A percentile compares a stretch with the other conserved stretches of the same genome.
Evolutionary conservation across 345 rosid species (phyloP).

Genomic region (Eucalyptus urophylla): DNA sequence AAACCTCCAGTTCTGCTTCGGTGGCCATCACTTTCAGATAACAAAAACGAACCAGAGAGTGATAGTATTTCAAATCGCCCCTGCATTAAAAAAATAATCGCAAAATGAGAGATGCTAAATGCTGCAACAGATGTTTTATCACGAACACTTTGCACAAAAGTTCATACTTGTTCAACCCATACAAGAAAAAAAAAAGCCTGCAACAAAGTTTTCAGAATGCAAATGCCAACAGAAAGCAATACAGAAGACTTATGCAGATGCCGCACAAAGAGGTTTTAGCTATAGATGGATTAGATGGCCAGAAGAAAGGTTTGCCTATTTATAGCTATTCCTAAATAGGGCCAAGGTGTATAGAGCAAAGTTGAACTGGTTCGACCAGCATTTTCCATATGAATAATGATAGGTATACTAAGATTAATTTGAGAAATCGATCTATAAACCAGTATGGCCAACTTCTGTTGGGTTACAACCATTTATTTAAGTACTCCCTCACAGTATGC

Average conservation of each 20-base stretch:
- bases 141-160: neutral
- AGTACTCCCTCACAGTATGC: neutral
- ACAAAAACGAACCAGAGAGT: conserved; percentile 73
- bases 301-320: neutral
- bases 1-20: conserved; percentile 69
- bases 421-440: neutral
- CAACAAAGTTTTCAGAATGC: neutral
- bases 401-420: neutral
- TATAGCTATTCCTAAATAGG: neutral
- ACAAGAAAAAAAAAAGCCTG: neutral
- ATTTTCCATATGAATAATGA: neutral
- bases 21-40: conserved; percentile 58
- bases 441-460: neutral
- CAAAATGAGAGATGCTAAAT: neutral
- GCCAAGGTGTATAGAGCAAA: neutral
- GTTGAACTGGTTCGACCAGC: neutral
- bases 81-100: conserved; percentile 14
- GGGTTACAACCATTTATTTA: neutral
- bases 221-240: neutral
- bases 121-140: neutral
- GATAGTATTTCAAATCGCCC: conserved; percentile 86
- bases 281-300: neutral
- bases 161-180: neutral
- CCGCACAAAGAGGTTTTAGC: neutral
- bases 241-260: neutral